Base-by-base conservation (phyloP, 2,329 filamentous ascomycete genomes). In the Podosphaera fusca region DNA sequence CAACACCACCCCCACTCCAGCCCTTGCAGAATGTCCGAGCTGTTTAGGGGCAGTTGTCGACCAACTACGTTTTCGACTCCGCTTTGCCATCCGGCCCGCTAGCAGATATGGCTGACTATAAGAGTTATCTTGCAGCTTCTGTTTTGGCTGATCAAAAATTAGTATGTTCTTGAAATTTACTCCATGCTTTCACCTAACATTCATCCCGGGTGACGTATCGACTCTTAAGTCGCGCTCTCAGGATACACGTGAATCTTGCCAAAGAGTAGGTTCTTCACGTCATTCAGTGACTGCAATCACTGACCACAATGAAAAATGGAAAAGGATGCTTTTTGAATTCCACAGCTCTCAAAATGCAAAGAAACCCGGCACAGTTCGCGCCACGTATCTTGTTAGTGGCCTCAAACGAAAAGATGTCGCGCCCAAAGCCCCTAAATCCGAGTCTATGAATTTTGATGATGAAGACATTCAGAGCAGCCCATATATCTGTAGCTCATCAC, bases 381-480 rank as follows among this genome's bases (percentile, higher is more conserved):
- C 90, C 50, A 95, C 88, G n/a, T 98, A 95, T 70, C 73, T 95
- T 54, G 67, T 98, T 51, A 84, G 82, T 55, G 92, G 90, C 45
- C 77, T 73, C 30, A 84, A 79, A 64, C 74, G 70, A 56, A 64
- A 65, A 4, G 65, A 67, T 21, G 68, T 70, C 12, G 55, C 62
- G n/a, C 12, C 10, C 8, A 49, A 64, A 31, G 58, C 63, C 33
- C 63, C 68, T 9, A 75, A 74, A 61, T 71, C 69, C 30, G 60
- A 63, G 52, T 64, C 67, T 36, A 66, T 65, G 31, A 71, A 74
- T 40, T 78, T 73, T n/a, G 82, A 85, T 56, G 78, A 87, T 58
- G 80, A 82, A 50, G 70, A 73, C 60, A 81, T 84, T 75, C 77
- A 74, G 58, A 82, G 78, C 66, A 83, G 79, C 62, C 79, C 79